A percentile compares a stretch with the other conserved stretches of the same genome.
Evolutionary conservation across 176 grass and related monocot genomes (phyloP).

Genomic region (Musa beccarii): DNA sequence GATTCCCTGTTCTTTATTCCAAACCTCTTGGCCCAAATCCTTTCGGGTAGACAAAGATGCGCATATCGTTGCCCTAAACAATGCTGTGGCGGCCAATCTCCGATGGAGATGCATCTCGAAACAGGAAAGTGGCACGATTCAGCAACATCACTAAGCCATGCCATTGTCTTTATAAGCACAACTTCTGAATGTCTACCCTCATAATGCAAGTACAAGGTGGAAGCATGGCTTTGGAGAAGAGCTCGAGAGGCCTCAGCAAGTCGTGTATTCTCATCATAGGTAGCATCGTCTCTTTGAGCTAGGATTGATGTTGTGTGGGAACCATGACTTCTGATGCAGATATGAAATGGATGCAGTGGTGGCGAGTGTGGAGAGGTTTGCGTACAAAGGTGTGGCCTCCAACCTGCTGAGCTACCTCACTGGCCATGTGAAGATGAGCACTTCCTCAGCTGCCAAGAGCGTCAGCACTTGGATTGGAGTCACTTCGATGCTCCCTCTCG

Average conservation of each 20-base stretch:
- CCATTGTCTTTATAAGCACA: not conserved
- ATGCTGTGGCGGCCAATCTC: too few relatives aligned
- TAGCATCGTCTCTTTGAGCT: conserved; percentile 12
- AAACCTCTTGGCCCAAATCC: not conserved
- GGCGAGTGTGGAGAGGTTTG: conserved; percentile 74
- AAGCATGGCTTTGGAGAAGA: conserved; percentile 25
- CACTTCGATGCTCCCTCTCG: conserved; percentile 76
- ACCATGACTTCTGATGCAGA: not conserved
- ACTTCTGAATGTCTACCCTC: not conserved
- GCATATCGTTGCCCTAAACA: too few relatives aligned
- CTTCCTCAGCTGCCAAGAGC: conserved; percentile 65
- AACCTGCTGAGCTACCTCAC: conserved; percentile 89
- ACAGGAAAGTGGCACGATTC: too few relatives aligned
- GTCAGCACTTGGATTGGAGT: conserved; percentile 69
- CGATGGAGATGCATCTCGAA: too few relatives aligned
- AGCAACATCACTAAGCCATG: not conserved
- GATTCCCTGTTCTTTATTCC: not conserved
- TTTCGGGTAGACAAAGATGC: too few relatives aligned
- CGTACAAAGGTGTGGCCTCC: conserved; percentile 81
- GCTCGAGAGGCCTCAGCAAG: conserved; percentile 31
- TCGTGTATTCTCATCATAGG: conserved; percentile 76
- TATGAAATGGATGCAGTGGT: conserved; percentile 35
- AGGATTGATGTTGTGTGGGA: too few relatives aligned
- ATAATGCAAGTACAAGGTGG: not conserved
- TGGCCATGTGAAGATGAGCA: conserved; percentile 63